phyloP scores from a whole-genome alignment of 2,329 filamentous ascomycete species.

The Paraphaeosphaeria sporulosa region DNA sequence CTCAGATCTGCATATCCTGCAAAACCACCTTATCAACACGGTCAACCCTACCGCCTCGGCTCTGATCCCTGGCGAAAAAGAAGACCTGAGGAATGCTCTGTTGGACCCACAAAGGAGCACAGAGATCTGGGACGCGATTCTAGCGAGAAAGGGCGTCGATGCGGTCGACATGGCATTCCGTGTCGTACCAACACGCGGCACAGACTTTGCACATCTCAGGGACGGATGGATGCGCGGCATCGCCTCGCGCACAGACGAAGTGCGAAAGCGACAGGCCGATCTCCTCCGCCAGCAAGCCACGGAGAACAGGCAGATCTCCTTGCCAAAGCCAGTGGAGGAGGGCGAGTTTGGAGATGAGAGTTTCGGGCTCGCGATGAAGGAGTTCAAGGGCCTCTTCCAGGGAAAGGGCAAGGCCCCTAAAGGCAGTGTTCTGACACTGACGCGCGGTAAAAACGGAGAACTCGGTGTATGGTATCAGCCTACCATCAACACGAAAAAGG shows the following conservation, averaged over 20 bases:
- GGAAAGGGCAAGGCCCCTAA: constrained; percentile 80
- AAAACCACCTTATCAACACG: constrained; percentile 76
- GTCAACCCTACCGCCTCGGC: constrained; percentile 82
- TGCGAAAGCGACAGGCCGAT: constrained; percentile 42
- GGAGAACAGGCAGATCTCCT: constrained; percentile 43
- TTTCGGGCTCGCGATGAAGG: constrained; percentile 76
- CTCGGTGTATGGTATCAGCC: constrained; percentile 54
- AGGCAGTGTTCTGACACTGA: constrained; percentile 77
- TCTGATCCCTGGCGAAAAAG: constrained; percentile 82
- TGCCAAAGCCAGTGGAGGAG: constrained; percentile 43
- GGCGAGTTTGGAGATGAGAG: constrained; percentile 71
- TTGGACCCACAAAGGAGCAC: constrained; percentile 74
- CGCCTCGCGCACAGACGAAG: constrained; percentile 71
- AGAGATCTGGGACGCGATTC: constrained; percentile 75
- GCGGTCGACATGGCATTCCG: constrained; percentile 78
- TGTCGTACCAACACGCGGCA: constrained; percentile 89
- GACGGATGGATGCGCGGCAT: constrained; percentile 92
- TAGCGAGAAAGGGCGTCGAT: constrained; percentile 61
- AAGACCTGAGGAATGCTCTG: constrained; percentile 71
- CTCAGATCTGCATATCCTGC: constrained; percentile 80
- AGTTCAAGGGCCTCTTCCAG: constrained; percentile 84
- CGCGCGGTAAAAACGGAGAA: constrained; percentile 69
- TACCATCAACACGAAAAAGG: constrained; percentile 36
- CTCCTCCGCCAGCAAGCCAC: constrained; percentile 53
- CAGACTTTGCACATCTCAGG: constrained; percentile 89